A percentile compares a stretch with the other conserved stretches of the same genome.
phyloP scores from a whole-genome alignment of 495 filamentous ascomycete genomes.

The Talaromyces borbonicus region DNA sequence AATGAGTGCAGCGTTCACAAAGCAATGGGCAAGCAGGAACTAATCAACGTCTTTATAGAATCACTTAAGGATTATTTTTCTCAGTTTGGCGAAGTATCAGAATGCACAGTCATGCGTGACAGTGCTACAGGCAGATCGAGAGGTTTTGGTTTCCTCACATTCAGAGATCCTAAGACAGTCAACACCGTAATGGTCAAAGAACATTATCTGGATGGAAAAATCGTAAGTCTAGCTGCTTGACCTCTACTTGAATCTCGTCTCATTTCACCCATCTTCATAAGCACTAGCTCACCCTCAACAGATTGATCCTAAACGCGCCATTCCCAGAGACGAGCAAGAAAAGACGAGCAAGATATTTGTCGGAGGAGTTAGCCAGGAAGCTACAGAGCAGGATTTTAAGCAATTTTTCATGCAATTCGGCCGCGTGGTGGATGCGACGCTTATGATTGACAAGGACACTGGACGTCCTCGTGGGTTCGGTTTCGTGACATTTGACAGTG shows the following conservation, averaged over 20 bases:
- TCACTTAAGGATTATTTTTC: constrained; percentile 98
- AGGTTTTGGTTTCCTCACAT: constrained; percentile 95
- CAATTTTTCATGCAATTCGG: constrained; percentile 96
- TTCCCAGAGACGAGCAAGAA: constrained; percentile 95
- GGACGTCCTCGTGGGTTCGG: constrained; percentile 92
- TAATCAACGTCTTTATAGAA: constrained; percentile 45
- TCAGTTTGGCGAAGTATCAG: constrained; percentile 91
- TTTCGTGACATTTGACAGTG: constrained; percentile 98
- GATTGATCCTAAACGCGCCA: constrained; percentile 98
- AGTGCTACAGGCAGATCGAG: constrained; percentile 86
- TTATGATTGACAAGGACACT: constrained; percentile 99
- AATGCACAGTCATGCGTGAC: constrained; percentile 98
- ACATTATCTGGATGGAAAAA: constrained; percentile 95
- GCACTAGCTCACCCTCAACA: constrained; percentile 31
- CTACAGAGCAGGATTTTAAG: constrained; percentile 89
- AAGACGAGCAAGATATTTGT: constrained; percentile 98
- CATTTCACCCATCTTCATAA: neutral
- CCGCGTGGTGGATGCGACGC: constrained; percentile 88
- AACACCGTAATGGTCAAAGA: constrained; percentile 99
- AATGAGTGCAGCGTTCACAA: neutral
- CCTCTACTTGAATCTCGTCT: neutral
- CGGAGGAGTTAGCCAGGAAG: constrained; percentile 93
- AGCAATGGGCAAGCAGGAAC: neutral
- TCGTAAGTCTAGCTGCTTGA: constrained; percentile 64
- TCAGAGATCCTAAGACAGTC: constrained; percentile 92